These are phyloP conservation scores for Candida gorgasii DNA, from an alignment of 805 yeast genomes.

Conservation along the genomic window DNA sequence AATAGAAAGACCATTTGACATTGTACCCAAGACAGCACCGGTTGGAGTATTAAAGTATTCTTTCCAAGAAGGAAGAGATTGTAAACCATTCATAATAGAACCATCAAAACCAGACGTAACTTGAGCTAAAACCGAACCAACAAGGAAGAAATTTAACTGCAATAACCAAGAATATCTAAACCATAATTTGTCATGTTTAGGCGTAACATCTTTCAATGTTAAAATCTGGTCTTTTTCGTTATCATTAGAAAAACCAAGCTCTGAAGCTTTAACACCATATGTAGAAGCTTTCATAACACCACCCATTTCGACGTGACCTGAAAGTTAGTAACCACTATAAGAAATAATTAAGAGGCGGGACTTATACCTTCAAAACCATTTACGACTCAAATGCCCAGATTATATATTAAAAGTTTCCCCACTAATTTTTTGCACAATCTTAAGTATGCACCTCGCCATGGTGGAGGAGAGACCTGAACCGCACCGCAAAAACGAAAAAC, in stretches of 20 bases:
- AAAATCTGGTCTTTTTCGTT: not conserved
- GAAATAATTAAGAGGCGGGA: too few species aligned
- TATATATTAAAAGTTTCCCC: not conserved
- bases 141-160: conserved; percentile 27
- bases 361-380: not conserved
- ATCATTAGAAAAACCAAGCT: not conserved
- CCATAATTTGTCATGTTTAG: conserved; percentile 21
- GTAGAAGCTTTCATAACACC: not conserved
- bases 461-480: not conserved
- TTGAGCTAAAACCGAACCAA: conserved; percentile 31
- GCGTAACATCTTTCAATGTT: not conserved
- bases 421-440: not conserved
- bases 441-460: not conserved
- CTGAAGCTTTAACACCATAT: not conserved
- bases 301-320: too few species aligned
- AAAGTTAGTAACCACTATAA: too few species aligned
- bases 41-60: conserved; percentile 35
- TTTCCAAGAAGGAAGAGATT: conserved; percentile 43
- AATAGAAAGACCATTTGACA: conserved; percentile 39
- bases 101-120: conserved; percentile 45
- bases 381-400: not conserved
- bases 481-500: too few species aligned
- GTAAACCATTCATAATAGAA: conserved; percentile 50
- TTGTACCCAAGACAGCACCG: conserved; percentile 40
- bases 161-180: conserved; percentile 36